Conservation (phyloP, 2,329 filamentous ascomycete species). For the Amylocarpus encephaloides region DNA sequence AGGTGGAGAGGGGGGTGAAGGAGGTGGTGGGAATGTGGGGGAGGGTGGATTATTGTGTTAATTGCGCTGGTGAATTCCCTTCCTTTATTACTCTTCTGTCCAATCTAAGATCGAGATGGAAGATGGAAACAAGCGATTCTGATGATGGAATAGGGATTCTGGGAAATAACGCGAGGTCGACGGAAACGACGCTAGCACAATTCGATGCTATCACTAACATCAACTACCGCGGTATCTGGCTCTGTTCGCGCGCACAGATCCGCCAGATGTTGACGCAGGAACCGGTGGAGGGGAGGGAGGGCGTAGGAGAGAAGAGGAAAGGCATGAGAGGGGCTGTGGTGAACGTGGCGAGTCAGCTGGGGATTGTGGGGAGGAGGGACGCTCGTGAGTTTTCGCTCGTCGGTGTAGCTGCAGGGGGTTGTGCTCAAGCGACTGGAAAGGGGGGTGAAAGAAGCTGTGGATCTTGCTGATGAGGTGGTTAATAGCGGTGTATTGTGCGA, state of each 20-base stretch:
- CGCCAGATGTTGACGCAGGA: constrained; percentile 40
- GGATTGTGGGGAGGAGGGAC: constrained; percentile 36
- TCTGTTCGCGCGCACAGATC: constrained; percentile 39
- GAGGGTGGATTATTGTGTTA: constrained; percentile 41
- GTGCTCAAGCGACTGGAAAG: not conserved
- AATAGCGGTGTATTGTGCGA: constrained; percentile 40
- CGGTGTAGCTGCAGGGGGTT: not conserved
- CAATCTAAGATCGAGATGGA: not conserved
- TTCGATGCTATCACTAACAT: constrained; percentile 39
- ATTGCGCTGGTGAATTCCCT: constrained; percentile 36
- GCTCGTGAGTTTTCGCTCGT: constrained; percentile 33
- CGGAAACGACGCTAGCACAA: constrained; percentile 31
- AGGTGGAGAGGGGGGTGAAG: constrained; percentile 33
- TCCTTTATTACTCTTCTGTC: not conserved
- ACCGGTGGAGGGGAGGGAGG: constrained; percentile 32
- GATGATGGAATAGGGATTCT: constrained; percentile 15
- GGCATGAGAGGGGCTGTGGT: constrained; percentile 38
- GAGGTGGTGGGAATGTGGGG: constrained; percentile 32
- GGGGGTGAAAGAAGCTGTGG: not conserved
- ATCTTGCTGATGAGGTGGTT: not conserved
- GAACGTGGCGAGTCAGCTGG: constrained; percentile 40
- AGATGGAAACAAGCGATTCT: not conserved
- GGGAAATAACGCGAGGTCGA: constrained; percentile 19
- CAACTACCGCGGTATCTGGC: constrained; percentile 41
- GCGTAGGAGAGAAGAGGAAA: constrained; percentile 21